Percentiles rank a stretch among this genome's conserved stretches.
phyloP scores from a whole-genome alignment of 208 protist genomes.

The Tetramitus jugosus region DNA sequence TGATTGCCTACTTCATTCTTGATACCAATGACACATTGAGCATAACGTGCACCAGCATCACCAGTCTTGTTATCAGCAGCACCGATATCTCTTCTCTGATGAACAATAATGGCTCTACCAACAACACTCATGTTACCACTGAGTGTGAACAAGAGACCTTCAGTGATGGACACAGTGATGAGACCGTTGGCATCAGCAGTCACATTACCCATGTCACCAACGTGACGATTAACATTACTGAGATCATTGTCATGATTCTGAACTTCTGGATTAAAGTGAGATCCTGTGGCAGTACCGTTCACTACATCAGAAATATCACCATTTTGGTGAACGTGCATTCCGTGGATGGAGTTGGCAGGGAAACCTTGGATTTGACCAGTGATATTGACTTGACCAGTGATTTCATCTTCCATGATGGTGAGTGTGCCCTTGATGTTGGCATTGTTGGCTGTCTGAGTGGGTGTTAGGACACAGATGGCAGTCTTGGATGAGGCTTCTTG shows the following conservation, averaged over 20 bases:
- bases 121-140: background rate
- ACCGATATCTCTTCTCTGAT: background rate
- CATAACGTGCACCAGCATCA: background rate
- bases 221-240: background rate
- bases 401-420: no score
- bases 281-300: background rate
- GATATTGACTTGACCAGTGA: no score
- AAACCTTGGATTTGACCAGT: no score
- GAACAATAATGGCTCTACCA: background rate
- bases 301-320: background rate
- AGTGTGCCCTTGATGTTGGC: no score
- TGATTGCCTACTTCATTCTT: background rate
- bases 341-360: no score
- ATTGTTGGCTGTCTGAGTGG: no score
- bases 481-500: no score
- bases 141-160: background rate
- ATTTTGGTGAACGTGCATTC: constrained; percentile 5
- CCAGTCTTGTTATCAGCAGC: background rate
- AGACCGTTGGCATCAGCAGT: background rate
- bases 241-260: background rate
- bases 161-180: background rate
- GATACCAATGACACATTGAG: constrained; percentile 12
- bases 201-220: constrained; percentile 2
- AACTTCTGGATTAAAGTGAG: background rate
- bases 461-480: no score